Conservation (phyloP, 345 rosid genomes). For the Moricandia moricandioides region DNA sequence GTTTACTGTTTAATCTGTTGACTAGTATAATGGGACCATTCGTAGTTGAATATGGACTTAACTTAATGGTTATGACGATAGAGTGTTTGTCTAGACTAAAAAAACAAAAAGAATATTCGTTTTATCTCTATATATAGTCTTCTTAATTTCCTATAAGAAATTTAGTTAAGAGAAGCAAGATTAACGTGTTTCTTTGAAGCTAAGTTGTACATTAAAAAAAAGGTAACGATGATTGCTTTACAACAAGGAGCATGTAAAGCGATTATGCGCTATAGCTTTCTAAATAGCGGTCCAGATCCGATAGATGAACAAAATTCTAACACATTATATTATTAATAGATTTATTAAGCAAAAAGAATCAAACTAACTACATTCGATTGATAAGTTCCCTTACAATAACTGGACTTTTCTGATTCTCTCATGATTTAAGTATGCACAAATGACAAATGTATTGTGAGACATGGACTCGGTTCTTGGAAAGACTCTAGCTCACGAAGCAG, state of each 20-base stretch:
- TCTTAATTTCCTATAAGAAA: background rate
- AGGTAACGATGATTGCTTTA: background rate
- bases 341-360: background rate
- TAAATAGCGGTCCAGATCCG: background rate
- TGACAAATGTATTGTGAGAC: background rate
- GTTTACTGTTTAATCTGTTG: background rate
- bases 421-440: background rate
- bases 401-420: background rate
- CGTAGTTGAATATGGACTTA: background rate
- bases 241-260: background rate
- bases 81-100: background rate
- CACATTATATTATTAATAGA: background rate
- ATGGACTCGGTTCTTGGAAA: background rate
- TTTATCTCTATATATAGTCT: background rate
- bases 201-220: background rate
- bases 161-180: background rate
- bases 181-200: slow-evolving; percentile 4
- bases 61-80: background rate
- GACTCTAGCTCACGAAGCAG: background rate
- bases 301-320: background rate
- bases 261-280: background rate
- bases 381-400: background rate
- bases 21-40: background rate
- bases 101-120: background rate
- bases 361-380: background rate